These are phyloP conservation scores for Fraxinus albicans DNA, from an alignment of 305 asterid genomes.

Conservation along the genomic window DNA sequence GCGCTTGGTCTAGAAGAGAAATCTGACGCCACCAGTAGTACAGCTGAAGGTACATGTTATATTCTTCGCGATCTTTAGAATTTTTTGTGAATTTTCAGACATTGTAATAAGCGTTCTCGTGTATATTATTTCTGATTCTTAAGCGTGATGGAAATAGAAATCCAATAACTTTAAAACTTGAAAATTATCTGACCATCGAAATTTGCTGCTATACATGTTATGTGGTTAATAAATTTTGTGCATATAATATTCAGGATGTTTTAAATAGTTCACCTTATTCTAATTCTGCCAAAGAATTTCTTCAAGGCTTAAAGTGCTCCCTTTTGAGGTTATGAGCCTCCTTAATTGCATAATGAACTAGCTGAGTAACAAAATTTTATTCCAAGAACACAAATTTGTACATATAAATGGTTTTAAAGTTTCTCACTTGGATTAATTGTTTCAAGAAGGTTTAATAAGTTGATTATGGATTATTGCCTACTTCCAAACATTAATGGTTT, in stretches of 20 bases:
- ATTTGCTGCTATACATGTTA: neutral
- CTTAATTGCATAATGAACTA: neutral
- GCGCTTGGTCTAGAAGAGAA: constrained; percentile 81
- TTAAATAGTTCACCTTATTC: neutral
- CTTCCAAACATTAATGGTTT: constrained; percentile 7
- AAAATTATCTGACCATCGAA: neutral
- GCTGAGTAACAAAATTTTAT: neutral
- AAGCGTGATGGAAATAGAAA: constrained; percentile 1
- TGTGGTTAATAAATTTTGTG: neutral
- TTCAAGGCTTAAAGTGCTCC: neutral
- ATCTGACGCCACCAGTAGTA: constrained; percentile 37
- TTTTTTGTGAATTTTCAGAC: neutral
- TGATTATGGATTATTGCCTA: constrained; percentile 12
- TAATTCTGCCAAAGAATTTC: neutral
- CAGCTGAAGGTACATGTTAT: constrained; percentile 44
- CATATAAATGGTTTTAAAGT: neutral
- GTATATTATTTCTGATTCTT: neutral
- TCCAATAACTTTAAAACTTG: neutral
- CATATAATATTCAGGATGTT: neutral
- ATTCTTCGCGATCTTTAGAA: neutral
- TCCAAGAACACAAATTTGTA: neutral
- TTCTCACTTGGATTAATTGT: constrained; percentile 1
- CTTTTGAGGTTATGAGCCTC: neutral
- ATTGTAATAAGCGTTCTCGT: neutral
- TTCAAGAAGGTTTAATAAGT: constrained; percentile 3